Evolutionary conservation across 345 rosid species (phyloP).

Genomic region (Moricandia moricandioides): DNA sequence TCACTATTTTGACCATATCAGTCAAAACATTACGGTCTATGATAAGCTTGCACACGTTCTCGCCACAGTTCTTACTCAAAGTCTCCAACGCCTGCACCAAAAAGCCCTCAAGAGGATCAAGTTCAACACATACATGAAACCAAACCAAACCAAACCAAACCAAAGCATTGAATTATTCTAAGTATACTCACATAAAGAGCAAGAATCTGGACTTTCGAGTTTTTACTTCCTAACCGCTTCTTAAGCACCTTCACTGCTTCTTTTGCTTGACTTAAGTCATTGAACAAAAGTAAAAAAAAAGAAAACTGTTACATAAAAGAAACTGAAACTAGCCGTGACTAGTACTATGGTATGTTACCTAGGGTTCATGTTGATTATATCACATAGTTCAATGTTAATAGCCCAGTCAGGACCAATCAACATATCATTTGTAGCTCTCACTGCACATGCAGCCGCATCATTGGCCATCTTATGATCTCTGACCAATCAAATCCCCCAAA

Average conservation of each 20-base stretch:
- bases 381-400: slow-evolving; percentile 85
- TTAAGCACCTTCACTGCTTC: slow-evolving; percentile 83
- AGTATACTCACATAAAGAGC: slow-evolving; percentile 70
- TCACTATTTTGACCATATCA: slow-evolving; percentile 94
- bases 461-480: slow-evolving; percentile 51
- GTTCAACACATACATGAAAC: neutral
- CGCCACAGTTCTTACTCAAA: slow-evolving; percentile 90
- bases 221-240: slow-evolving; percentile 85
- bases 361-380: slow-evolving; percentile 82
- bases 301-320: neutral
- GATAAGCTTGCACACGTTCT: slow-evolving; percentile 72
- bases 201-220: slow-evolving; percentile 75
- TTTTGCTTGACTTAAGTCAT: slow-evolving; percentile 69
- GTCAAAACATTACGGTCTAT: slow-evolving; percentile 77
- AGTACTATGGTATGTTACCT: slow-evolving; percentile 31
- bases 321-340: neutral
- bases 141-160: slow-evolving; percentile 11
- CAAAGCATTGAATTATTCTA: neutral
- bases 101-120: neutral
- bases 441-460: slow-evolving; percentile 71
- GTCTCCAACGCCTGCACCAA: slow-evolving; percentile 75
- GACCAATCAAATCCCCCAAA: slow-evolving; percentile 10
- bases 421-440: slow-evolving; percentile 83
- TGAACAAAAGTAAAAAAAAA: neutral
- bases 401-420: slow-evolving; percentile 96